Conservation (phyloP, 1,284 basidiomycete species). For the Rhizoctonia solani region DNA sequence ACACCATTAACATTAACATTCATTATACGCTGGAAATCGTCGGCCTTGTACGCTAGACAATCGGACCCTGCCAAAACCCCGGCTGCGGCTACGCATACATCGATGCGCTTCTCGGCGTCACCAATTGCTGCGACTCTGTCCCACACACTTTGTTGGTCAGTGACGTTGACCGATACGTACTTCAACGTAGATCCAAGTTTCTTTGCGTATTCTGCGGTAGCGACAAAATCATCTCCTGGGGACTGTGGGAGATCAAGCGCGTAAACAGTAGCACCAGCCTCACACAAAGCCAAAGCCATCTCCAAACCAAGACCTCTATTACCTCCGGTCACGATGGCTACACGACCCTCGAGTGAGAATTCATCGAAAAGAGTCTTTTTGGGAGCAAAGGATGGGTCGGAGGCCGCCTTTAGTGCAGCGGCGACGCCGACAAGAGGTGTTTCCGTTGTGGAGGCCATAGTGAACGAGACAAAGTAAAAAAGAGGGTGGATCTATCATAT, state of each 20-base stretch:
- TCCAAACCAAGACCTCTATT: constrained; percentile 83
- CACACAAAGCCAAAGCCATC: constrained; percentile 75
- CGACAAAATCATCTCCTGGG: constrained; percentile 69
- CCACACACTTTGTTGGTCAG: constrained; percentile 62
- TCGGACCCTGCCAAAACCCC: constrained; percentile 69
- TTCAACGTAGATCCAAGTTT: constrained; percentile 56
- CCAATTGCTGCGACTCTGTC: constrained; percentile 61
- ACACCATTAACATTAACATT: constrained; percentile 79
- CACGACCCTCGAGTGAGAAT: constrained; percentile 74
- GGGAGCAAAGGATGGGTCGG: constrained; percentile 45
- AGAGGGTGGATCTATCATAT: not conserved
- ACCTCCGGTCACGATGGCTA: constrained; percentile 76
- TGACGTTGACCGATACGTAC: constrained; percentile 68
- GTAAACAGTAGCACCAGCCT: constrained; percentile 79
- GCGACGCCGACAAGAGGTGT: constrained; percentile 54
- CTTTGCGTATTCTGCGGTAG: constrained; percentile 58
- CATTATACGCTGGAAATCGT: constrained; percentile 73
- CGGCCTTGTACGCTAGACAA: constrained; percentile 70
- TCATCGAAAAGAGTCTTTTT: constrained; percentile 66
- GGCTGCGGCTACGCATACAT: constrained; percentile 76
- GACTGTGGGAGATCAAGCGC: constrained; percentile 71
- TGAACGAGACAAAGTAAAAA: too few species aligned
- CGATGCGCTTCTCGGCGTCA: constrained; percentile 65
- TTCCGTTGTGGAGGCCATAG: constrained; percentile 5
- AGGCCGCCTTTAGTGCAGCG: constrained; percentile 56